Base-by-base conservation (phyloP, 108 stramenopile species). In the Skeletonema menzelii region DNA sequence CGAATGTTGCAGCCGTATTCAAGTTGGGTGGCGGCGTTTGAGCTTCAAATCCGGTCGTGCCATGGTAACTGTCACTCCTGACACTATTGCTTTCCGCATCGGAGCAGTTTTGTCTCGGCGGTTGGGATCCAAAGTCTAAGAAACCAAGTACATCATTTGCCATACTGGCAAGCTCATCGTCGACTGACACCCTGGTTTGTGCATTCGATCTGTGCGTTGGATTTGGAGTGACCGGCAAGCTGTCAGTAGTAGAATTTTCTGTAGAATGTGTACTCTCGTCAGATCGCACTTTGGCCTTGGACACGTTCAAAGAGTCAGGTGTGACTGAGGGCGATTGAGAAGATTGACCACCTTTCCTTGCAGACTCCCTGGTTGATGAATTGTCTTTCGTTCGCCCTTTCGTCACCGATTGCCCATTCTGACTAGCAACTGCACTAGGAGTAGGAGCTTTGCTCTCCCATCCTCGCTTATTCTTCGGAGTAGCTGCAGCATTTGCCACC, bases 371-470 rank as follows among this genome's bases (percentile, higher is more conserved):
- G 12, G 20, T 24, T 37, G 49, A 22, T 8, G 64, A 27, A 22
- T 12, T 44, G 13, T 47, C 27, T 22, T 59, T 47, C 3, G 69
- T 28, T n/a, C 26, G 65, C 35, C 46, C 34, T 56, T 71, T 73
- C 13, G 66, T 14, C 53, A 44, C 65, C 37, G 60, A 22, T 34
- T 62, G 31, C 38, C 46, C 67, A 32, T 59, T 79, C 17, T 79
- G 73, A 66, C 53, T 77, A 5, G 47, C 61, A 32, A 10, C 64
- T 28, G 71, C 12, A 12, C 55, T 69, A 26, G 75, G 20, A 57
- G 66, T 17, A 12, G 59, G 32, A 26, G 57, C 53, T 58, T 86
- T 90, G 27, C 69, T 86, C 63, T 90, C 89, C 89, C 89, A 90
- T 22, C 89, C 87, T 42, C 89, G 80, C 61, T 86, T 86, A 46